Percentiles rank a stretch among this genome's conserved stretches.
phyloP scores from a whole-genome alignment of 2,329 filamentous ascomycete genomes.

The Pestalotiopsis sp. region DNA sequence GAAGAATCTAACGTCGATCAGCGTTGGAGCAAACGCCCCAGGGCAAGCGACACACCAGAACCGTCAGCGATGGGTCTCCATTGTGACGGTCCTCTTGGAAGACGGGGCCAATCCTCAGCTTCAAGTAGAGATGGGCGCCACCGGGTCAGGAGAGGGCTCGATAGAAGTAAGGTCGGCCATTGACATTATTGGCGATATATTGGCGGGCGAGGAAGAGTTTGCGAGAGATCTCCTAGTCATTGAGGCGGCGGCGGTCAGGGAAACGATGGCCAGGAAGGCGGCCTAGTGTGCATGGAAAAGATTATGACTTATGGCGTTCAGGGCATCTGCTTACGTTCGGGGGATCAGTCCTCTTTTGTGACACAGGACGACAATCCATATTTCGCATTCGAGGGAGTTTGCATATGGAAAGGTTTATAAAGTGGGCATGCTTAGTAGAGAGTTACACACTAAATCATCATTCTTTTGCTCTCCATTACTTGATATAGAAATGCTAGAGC shows the following conservation, averaged over 20 bases:
- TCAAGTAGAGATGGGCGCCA: slow-evolving; percentile 4
- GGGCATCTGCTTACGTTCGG: not conserved
- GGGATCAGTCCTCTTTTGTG: not conserved
- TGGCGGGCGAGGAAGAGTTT: slow-evolving; percentile 12
- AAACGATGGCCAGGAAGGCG: not conserved
- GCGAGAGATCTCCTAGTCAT: slow-evolving; percentile 10
- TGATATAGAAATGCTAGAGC: no score
- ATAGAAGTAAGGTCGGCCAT: slow-evolving; percentile 7
- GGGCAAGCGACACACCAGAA: not conserved
- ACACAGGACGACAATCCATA: no score
- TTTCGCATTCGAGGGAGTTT: no score
- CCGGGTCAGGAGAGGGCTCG: not conserved
- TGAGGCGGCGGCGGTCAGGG: slow-evolving; percentile 7
- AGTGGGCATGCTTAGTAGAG: no score
- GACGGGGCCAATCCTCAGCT: slow-evolving; percentile 9
- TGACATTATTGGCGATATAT: slow-evolving; percentile 8
- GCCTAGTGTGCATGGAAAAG: not conserved
- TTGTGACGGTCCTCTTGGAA: slow-evolving; percentile 2
- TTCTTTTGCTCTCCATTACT: no score
- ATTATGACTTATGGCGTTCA: not conserved
- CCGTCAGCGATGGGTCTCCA: slow-evolving; percentile 9
- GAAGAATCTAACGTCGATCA: not conserved
- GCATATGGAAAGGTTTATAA: no score
- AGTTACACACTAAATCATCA: no score
- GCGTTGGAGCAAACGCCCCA: not conserved